A percentile compares a stretch with the other conserved stretches of the same genome.
Evolutionary conservation across 1,284 basidiomycete genomes (phyloP).

Genomic region (Cryptococcus sp.): DNA sequence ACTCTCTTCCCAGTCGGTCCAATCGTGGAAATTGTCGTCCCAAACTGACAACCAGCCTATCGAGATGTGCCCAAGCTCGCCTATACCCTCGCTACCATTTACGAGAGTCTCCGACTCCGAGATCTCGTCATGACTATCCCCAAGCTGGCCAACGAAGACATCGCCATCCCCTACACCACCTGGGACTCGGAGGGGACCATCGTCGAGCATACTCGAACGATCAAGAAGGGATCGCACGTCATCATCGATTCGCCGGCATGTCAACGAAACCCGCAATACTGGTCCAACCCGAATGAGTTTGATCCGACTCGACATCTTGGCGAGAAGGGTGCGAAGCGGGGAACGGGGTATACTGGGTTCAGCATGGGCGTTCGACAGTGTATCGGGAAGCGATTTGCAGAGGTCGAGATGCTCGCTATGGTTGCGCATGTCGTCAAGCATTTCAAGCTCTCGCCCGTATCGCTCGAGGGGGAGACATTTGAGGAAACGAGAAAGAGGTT

Average conservation of each 20-base stretch:
- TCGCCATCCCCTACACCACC: slow-evolving; percentile 24
- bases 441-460: slow-evolving; percentile 51
- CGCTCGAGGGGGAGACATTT: slow-evolving; percentile 31
- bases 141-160: slow-evolving; percentile 43
- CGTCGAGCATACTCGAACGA: slow-evolving; percentile 9
- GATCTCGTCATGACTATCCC: slow-evolving; percentile 53
- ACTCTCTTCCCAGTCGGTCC: slow-evolving; percentile 35
- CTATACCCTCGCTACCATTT: slow-evolving; percentile 50
- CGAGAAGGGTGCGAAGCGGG: slow-evolving; percentile 16
- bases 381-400: slow-evolving; percentile 52
- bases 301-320: slow-evolving; percentile 53
- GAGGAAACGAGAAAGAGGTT: slow-evolving; percentile 47
- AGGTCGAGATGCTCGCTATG: slow-evolving; percentile 50
- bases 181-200: slow-evolving; percentile 16
- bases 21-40: background rate
- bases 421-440: slow-evolving; percentile 51
- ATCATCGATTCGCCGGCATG: slow-evolving; percentile 19
- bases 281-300: slow-evolving; percentile 53
- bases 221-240: slow-evolving; percentile 21
- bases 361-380: slow-evolving; percentile 54
- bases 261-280: slow-evolving; percentile 50
- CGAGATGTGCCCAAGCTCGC: slow-evolving; percentile 52
- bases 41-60: slow-evolving; percentile 39
- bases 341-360: slow-evolving; percentile 50
- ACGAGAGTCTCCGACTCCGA: slow-evolving; percentile 59